Base-by-base conservation (phyloP, 2,329 filamentous ascomycete genomes). In the Ilyonectria mors-panacis region DNA sequence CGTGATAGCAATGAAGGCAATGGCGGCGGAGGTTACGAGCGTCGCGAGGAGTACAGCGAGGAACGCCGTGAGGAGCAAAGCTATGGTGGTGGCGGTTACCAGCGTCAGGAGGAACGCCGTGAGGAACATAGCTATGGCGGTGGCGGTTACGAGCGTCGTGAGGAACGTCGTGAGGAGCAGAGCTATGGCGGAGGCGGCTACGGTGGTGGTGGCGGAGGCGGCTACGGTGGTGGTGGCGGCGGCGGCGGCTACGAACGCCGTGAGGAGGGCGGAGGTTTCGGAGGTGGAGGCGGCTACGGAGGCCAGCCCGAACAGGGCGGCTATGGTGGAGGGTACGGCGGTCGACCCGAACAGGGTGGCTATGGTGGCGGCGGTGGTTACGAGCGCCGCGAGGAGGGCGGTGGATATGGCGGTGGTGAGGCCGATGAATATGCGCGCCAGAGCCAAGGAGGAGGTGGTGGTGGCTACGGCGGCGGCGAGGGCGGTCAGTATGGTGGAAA, bases 371-470 rank as follows among this genome's bases (percentile, higher is more conserved):
- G 74, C 12, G 65, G 69, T 10, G 69, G 73, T 12, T 72, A 75
- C 35, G 75, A 69, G 19, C 62, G 73, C 23, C 70, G 71, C n/a
- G 73, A 79, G 39, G 75, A 78, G 66, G 70, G 74, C 13, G 71
- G 74, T 15, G 71, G 72, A 23, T 73, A 73, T 45, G 75, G 74
- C 7, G 73, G 77, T 56, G 69, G 75, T 17, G 66, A 66, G 26
- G 73, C 70, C 37, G 73, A 72, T 28, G 72, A 74, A 6, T 75
- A 74, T 45, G 37, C 65, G 15, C 73, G 73, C 10, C 73, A 72
- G 21, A 66, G 68, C 39, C 66, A 72, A 35, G 71, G 71, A 48
- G 56, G 57, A 17, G 60, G 53, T 10, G 56, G 55, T 35, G 48
- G 45, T 15, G 39, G 30, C n/a, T 35, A 71, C 23, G 63, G 61